phyloP scores from a whole-genome alignment of 2,329 filamentous ascomycete genomes.

The Cladophialophora bantiana region DNA sequence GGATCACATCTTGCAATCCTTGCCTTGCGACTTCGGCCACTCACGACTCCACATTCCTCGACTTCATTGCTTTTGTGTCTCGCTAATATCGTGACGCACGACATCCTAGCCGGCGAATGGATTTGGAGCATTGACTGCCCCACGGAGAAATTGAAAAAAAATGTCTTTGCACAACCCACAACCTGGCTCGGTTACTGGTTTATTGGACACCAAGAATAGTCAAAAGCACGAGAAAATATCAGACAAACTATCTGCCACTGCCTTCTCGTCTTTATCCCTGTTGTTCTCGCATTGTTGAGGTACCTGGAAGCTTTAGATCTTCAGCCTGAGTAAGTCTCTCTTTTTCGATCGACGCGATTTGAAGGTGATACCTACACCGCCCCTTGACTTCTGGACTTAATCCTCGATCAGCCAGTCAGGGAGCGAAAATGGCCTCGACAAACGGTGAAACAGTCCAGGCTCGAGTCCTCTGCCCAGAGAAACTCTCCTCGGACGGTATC shows the following conservation, averaged over 20 bases:
- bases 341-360: not conserved
- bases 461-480: constrained; percentile 77
- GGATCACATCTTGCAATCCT: not conserved
- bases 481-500: constrained; percentile 79
- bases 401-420: not conserved
- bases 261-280: not conserved
- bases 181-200: constrained; percentile 16
- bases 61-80: constrained; percentile 8
- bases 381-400: not conserved
- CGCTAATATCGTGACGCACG: not conserved
- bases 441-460: constrained; percentile 44
- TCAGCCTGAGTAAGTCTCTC: not conserved
- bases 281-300: not conserved
- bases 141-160: constrained; percentile 6
- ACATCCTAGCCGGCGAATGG: constrained; percentile 8
- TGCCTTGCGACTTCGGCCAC: constrained; percentile 18
- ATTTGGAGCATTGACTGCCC: constrained; percentile 5
- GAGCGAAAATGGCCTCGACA: constrained; percentile 21
- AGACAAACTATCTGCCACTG: constrained; percentile 3
- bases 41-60: not conserved
- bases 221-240: constrained; percentile 9
- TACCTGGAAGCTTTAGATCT: not conserved
- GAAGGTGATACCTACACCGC: not conserved
- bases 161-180: constrained; percentile 11
- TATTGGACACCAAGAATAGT: constrained; percentile 4